A percentile compares a stretch with the other conserved stretches of the same genome.
These are phyloP conservation scores for Aureobasidium mangrovei DNA, from an alignment of 2,329 filamentous ascomycete genomes.

Conservation along the genomic window DNA sequence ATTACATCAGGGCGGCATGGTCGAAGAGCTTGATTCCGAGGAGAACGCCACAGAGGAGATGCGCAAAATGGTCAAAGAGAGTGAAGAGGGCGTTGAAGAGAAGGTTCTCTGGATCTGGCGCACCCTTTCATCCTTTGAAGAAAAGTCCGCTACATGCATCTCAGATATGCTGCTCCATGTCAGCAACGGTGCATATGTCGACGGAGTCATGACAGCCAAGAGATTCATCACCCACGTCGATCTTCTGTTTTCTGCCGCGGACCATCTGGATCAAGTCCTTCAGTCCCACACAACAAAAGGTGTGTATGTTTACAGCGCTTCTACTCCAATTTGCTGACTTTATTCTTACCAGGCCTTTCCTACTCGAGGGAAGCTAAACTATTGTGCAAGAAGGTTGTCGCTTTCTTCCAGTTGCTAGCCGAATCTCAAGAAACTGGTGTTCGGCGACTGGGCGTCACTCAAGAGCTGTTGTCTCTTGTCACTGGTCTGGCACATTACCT, in stretches of 20 bases:
- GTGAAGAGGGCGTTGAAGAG: conserved; percentile 92
- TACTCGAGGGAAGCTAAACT: conserved; percentile 96
- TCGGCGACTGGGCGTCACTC: conserved; percentile 86
- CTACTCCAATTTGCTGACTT: conserved; percentile 16
- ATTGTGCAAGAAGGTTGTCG: conserved; percentile 98
- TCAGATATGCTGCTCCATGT: conserved; percentile 98
- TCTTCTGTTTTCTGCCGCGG: conserved; percentile 79
- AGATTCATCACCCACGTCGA: conserved; percentile 96
- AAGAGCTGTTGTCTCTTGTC: conserved; percentile 94
- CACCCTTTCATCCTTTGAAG: conserved; percentile 91
- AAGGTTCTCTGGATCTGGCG: conserved; percentile 99
- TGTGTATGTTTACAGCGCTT: conserved; percentile 34
- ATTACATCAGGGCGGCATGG: conserved; percentile 36
- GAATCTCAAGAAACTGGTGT: conserved; percentile 90
- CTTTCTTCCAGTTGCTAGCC: conserved; percentile 90
- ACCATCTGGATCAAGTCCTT: conserved; percentile 71
- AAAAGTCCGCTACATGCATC: conserved; percentile 95
- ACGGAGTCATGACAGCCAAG: conserved; percentile 88
- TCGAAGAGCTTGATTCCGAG: conserved; percentile 28
- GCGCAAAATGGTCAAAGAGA: conserved; percentile 66
- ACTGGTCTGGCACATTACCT: conserved; percentile 95
- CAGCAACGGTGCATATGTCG: conserved; percentile 92
- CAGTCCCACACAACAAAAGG: conserved; percentile 63
- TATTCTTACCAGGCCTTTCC: conserved; percentile 48
- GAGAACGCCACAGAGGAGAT: conserved; percentile 56